Evolutionary conservation across 139 green algal genomes (phyloP).

Genomic region (Chloropicon primus): DNA sequence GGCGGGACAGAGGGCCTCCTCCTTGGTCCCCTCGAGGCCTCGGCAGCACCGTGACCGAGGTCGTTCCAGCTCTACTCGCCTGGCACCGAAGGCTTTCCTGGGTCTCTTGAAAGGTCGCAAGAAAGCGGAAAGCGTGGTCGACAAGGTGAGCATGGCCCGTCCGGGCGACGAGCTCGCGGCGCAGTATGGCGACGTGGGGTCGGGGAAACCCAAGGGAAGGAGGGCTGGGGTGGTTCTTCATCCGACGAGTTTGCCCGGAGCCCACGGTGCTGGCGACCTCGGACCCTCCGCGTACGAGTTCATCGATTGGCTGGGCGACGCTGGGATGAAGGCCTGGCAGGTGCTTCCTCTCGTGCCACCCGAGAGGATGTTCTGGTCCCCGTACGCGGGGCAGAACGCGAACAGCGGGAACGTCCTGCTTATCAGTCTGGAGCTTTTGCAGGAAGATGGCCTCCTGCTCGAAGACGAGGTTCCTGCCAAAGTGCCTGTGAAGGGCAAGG

Average conservation of each 20-base stretch:
- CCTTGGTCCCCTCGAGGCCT: too few relatives aligned
- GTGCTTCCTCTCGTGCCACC: constrained; percentile 89
- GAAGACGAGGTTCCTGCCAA: constrained; percentile 31
- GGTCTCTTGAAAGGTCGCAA: background rate
- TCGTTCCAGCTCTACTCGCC: too few relatives aligned
- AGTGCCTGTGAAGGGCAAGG: constrained; percentile 5
- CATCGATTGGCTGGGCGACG: constrained; percentile 71
- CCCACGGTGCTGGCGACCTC: constrained; percentile 76
- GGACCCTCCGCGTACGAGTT: constrained; percentile 61
- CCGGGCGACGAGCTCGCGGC: background rate
- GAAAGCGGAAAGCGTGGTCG: background rate
- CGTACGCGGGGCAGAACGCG: constrained; percentile 83
- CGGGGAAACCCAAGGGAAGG: constrained; percentile 16
- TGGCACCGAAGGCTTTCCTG: background rate
- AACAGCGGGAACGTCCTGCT: constrained; percentile 85
- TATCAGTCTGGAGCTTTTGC: constrained; percentile 71
- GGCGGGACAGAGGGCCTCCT: too few relatives aligned
- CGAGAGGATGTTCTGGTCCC: constrained; percentile 79
- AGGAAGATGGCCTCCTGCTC: constrained; percentile 65
- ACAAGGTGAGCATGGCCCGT: too few relatives aligned
- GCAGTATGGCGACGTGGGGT: background rate
- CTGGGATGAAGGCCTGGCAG: constrained; percentile 58
- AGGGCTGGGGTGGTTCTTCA: constrained; percentile 80
- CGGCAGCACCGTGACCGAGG: too few relatives aligned
- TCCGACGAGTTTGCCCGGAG: constrained; percentile 77